Evolutionary conservation across 148 eudicot genomes (phyloP).

Genomic region (Cornus controversa): DNA sequence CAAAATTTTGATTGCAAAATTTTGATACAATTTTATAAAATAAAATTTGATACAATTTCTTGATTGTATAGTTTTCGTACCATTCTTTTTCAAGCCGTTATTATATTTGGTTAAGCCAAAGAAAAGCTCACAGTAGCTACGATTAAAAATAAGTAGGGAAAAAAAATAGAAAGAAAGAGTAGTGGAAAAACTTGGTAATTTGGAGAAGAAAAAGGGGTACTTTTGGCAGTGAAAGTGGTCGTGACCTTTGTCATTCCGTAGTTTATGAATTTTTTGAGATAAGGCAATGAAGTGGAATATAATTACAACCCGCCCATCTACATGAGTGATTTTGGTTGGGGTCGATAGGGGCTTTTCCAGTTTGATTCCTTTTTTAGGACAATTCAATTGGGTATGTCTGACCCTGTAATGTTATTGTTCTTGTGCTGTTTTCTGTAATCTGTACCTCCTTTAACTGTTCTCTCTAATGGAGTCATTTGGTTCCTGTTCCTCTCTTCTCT

Average conservation of each 20-base stretch:
- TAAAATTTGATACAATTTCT: no score
- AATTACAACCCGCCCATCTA: background rate
- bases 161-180: background rate
- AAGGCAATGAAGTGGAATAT: background rate
- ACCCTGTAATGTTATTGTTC: background rate
- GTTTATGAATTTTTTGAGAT: background rate
- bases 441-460: background rate
- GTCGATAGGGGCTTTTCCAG: background rate
- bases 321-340: background rate
- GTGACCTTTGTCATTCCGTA: background rate
- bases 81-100: no score
- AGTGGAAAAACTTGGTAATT: background rate
- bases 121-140: no score
- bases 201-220: background rate
- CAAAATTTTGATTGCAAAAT: no score
- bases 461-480: background rate
- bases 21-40: no score
- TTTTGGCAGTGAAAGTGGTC: background rate
- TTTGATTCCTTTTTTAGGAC: background rate
- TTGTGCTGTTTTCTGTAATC: background rate
- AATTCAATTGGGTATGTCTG: background rate
- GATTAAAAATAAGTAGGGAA: no score
- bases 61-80: no score
- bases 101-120: no score
- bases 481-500: conserved; percentile 1